Percentiles rank a stretch among this genome's conserved stretches.
Conservation (phyloP, 345 rosid species). For the Trapa bicornis region DNA sequence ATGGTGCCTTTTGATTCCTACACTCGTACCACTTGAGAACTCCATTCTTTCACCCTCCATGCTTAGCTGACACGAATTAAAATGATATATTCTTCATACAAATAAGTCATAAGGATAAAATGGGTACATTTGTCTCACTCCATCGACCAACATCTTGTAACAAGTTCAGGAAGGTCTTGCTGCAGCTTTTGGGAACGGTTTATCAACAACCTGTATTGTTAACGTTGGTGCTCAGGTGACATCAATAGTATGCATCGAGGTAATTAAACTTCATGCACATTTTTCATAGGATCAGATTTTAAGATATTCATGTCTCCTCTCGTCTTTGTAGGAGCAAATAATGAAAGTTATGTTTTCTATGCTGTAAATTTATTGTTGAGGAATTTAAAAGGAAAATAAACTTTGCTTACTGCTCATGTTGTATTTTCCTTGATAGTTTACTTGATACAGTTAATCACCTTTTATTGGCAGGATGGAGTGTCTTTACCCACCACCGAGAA, state of each 20-base stretch:
- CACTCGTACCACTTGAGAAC: not conserved
- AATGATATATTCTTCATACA: not conserved
- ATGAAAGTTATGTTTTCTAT: not conserved
- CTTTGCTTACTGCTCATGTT: not conserved
- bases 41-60: not conserved
- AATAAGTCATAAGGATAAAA: not conserved
- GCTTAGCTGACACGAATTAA: not conserved
- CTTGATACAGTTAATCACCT: not conserved
- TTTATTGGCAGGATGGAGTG: slow-evolving; percentile 67
- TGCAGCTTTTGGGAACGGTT: slow-evolving; percentile 85
- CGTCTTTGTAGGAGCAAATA: not conserved
- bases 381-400: not conserved
- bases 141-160: not conserved
- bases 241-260: slow-evolving; percentile 82
- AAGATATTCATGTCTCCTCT: not conserved
- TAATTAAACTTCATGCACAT: slow-evolving; percentile 14
- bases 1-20: not conserved
- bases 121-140: not conserved
- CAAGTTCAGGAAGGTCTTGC: slow-evolving; percentile 72
- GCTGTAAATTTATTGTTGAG: not conserved
- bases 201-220: slow-evolving; percentile 82
- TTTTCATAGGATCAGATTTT: not conserved
- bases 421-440: not conserved
- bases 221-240: slow-evolving; percentile 87
- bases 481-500: slow-evolving; percentile 85